Conservation (phyloP, 805 yeast genomes). For the Candida montana region DNA sequence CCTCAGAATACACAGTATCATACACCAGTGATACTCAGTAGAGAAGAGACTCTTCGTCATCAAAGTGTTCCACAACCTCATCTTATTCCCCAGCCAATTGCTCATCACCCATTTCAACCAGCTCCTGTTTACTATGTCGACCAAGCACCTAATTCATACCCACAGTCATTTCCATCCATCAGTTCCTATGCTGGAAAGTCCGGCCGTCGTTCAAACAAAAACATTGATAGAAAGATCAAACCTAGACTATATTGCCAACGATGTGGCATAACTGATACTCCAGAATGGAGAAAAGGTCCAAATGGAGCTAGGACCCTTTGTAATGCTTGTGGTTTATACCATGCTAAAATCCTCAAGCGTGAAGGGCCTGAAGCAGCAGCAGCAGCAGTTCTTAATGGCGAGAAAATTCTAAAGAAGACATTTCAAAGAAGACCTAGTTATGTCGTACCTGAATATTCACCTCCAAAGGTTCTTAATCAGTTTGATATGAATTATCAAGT, state of each 20-base stretch:
- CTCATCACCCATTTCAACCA: neutral
- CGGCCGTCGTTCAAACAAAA: neutral
- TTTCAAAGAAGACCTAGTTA: slow-evolving; percentile 5
- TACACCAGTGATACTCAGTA: neutral
- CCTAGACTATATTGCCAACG: slow-evolving; percentile 30
- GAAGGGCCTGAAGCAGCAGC: slow-evolving; percentile 27
- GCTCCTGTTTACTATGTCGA: neutral
- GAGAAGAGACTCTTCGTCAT: neutral
- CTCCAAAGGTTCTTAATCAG: neutral
- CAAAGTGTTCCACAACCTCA: neutral
- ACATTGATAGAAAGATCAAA: slow-evolving; percentile 5
- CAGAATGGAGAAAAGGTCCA: slow-evolving; percentile 83
- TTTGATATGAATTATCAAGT: neutral
- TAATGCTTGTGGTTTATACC: slow-evolving; percentile 70
- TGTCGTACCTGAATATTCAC: neutral
- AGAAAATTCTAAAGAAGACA: slow-evolving; percentile 7
- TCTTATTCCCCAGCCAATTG: neutral
- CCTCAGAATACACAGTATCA: neutral
- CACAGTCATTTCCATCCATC: neutral
- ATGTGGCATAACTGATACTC: slow-evolving; percentile 52
- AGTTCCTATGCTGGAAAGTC: neutral
- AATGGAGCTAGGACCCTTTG: slow-evolving; percentile 58
- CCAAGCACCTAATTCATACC: neutral
- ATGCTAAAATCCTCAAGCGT: slow-evolving; percentile 57
- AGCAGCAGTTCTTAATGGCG: slow-evolving; percentile 15